phyloP scores from a whole-genome alignment of 768 basidiomycete genomes.

The Pisolithus microcarpus region DNA sequence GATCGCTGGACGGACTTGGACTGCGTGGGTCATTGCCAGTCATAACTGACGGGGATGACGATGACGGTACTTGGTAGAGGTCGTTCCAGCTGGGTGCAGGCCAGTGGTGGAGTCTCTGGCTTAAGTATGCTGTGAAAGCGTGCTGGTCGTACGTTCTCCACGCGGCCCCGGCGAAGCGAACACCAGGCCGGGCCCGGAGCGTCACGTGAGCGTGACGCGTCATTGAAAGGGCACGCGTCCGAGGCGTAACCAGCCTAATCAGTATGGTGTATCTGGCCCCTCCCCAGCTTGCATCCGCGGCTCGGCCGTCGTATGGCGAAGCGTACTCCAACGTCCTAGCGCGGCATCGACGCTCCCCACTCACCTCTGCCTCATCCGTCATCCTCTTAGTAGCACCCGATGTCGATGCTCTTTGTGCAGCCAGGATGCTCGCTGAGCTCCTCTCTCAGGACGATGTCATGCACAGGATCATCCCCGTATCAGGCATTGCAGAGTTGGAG shows the following conservation, averaged over 20 bases:
- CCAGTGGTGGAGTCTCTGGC: not conserved
- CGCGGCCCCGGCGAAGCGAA: conserved; percentile 8
- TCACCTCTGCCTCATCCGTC: conserved; percentile 75
- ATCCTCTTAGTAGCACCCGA: conserved; percentile 84
- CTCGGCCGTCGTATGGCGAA: conserved; percentile 58
- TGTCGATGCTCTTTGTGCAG: conserved; percentile 88
- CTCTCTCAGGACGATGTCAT: conserved; percentile 92
- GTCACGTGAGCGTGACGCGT: conserved; percentile 7
- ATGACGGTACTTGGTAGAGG: conserved; percentile 8
- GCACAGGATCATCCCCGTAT: conserved; percentile 84
- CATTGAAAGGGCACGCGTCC: not conserved
- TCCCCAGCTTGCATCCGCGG: conserved; percentile 55
- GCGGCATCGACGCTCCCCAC: conserved; percentile 62
- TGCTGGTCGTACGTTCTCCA: conserved; percentile 22
- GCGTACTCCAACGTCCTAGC: conserved; percentile 70
- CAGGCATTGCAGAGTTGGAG: conserved; percentile 75
- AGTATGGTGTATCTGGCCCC: conserved; percentile 65
- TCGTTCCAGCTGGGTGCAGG: conserved; percentile 2
- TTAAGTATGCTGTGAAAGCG: conserved; percentile 25
- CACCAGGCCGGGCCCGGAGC: too few species aligned
- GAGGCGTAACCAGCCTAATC: too few species aligned
- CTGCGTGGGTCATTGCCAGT: conserved; percentile 48
- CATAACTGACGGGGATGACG: conserved; percentile 36
- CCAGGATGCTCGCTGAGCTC: conserved; percentile 81
- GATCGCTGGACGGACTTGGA: conserved; percentile 52